Conservation (phyloP, 1,284 basidiomycete species). For the Rhodotorula sp. region DNA sequence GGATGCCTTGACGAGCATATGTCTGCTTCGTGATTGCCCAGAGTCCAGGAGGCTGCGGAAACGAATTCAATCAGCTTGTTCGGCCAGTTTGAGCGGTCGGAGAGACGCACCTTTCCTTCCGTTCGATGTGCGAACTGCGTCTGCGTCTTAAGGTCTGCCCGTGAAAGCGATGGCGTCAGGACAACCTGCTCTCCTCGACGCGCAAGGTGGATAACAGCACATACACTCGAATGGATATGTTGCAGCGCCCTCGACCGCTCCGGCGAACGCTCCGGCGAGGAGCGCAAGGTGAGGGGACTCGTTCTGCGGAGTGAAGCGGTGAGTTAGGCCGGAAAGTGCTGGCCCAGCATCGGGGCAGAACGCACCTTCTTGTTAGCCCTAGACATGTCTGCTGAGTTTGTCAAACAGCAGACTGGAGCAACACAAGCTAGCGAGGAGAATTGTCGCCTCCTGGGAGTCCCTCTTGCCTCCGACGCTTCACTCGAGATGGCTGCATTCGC, state of each 20-base stretch:
- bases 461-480: neutral
- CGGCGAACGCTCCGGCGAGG: conserved; percentile 88
- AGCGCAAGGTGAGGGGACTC: conserved; percentile 49
- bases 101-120: conserved; percentile 13
- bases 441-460: neutral
- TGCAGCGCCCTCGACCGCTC: conserved; percentile 75
- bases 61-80: neutral
- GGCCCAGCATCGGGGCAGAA: neutral
- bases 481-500: neutral
- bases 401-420: neutral
- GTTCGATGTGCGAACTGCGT: conserved; percentile 33
- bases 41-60: conserved; percentile 47
- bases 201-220: neutral
- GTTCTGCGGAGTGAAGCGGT: conserved; percentile 16
- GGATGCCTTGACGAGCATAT: conserved; percentile 46
- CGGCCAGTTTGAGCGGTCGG: neutral
- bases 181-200: neutral
- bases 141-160: conserved; percentile 36
- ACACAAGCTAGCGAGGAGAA: neutral
- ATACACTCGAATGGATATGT: conserved; percentile 78
- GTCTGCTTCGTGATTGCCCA: conserved; percentile 48
- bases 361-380: conserved; percentile 22
- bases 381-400: conserved; percentile 2
- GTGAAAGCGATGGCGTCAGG: neutral
- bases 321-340: neutral